These are phyloP conservation scores for Candida stauntonica DNA, from an alignment of 805 yeast species.

Conservation along the genomic window DNA sequence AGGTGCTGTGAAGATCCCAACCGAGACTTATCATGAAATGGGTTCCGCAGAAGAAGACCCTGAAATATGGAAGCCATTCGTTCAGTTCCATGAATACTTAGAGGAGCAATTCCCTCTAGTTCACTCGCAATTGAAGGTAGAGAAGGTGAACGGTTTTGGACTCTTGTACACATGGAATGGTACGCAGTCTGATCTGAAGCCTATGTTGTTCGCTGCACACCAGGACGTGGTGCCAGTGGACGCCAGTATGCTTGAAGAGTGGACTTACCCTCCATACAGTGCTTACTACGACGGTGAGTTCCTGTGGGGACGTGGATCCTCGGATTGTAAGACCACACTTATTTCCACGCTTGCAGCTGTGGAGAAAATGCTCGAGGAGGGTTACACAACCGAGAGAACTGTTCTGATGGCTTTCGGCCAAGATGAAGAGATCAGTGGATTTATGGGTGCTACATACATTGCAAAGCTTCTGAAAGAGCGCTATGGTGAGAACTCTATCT, in stretches of 20 bases:
- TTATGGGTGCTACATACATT: slow-evolving; percentile 46
- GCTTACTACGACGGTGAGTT: slow-evolving; percentile 60
- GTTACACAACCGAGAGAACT: slow-evolving; percentile 53
- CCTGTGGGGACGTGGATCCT: slow-evolving; percentile 72
- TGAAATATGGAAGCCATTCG: slow-evolving; percentile 33
- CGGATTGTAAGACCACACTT: slow-evolving; percentile 68
- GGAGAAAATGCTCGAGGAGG: slow-evolving; percentile 45
- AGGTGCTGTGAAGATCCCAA: slow-evolving; percentile 61
- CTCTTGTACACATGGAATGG: slow-evolving; percentile 66
- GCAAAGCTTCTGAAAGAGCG: slow-evolving; percentile 3
- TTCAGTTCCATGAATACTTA: slow-evolving; percentile 44
- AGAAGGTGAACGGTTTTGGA: slow-evolving; percentile 58
- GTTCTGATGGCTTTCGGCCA: slow-evolving; percentile 63
- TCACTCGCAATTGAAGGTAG: slow-evolving; percentile 44
- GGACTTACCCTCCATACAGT: slow-evolving; percentile 66
- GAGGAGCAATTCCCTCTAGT: slow-evolving; percentile 52
- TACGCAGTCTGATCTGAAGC: slow-evolving; percentile 44
- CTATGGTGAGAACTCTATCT: slow-evolving; percentile 42
- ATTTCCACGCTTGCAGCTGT: slow-evolving; percentile 60
- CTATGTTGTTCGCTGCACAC: slow-evolving; percentile 70
- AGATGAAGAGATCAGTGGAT: slow-evolving; percentile 70
- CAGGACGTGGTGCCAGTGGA: slow-evolving; percentile 84
- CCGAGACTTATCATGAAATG: slow-evolving; percentile 56
- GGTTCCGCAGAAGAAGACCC: slow-evolving; percentile 30
- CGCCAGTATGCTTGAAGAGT: slow-evolving; percentile 47